Base-by-base conservation (phyloP, 257 asterid genomes). In the Misopates orontium region DNA sequence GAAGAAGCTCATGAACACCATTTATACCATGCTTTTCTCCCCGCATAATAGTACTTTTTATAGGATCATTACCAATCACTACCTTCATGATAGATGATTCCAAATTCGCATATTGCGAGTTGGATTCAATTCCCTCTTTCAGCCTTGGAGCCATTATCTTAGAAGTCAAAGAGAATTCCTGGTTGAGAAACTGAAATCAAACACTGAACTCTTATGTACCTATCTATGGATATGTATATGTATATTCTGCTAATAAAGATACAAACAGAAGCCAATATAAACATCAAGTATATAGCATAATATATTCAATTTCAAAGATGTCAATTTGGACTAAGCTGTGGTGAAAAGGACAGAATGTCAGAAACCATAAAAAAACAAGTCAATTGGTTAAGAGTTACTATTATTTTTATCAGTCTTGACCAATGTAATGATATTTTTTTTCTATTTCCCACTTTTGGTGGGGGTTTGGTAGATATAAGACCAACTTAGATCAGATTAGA, bases 1-100 rank as follows among this genome's bases (percentile, higher is more conserved):
- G 88, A 73, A 91, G 95, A 72, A 91, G 92, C 73, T 83, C 88
- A 17, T 84, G 85, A 57, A 90, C 85, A 67, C 84, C 82, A 25
- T 81, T 79, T 23, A 67, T 51, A 62, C 75, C 83, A 20, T 62
- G 77, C 69, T 88, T 91, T 60, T 83, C 93, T 20, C 68, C 69
- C 53, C 8, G 56, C 23, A 66, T 40, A 64, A 20, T 40, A 51
- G 49, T 75, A 40, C 61, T 40, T 72, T 75, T 76, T 4, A 40
- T 1, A 10, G 70, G 64, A 41, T 41, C 21, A 60, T 65, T 73
- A 36, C 71, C 79, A 59, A 62, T 85, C 58, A 84, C 96, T 28
- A 72, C 56, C 57, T 76, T 77, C 65, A 63, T 55, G 48, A 23
- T 60, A 44, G 77, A 49, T 57, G 60, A 22, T 23, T 86, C 86